Base-by-base conservation (phyloP, 2,329 filamentous ascomycete genomes). In the Lachnellula subtilissima region DNA sequence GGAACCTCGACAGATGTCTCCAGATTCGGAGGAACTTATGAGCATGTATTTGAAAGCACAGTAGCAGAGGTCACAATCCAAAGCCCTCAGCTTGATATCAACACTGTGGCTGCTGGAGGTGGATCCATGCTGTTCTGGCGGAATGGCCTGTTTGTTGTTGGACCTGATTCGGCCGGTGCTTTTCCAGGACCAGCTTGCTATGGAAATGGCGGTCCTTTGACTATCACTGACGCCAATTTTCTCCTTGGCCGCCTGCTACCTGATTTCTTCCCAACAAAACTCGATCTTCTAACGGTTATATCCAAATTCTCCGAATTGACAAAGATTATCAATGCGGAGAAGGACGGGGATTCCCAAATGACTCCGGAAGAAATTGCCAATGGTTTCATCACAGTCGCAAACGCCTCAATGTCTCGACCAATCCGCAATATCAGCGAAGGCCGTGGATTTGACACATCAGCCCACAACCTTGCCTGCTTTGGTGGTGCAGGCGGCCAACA, bases 401-500 rank as follows among this genome's bases (percentile, higher is more conserved):
- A 95, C 66, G 90, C 93, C 73, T 86, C 89, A 14, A 96, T 96
- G 91, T 90, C 88, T 3, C 78, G 92, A 35, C 92, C 92, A 0
- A 96, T 97, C 59, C 81, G 91, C 37, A 91, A 89, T 36, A 81
- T 96, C 61, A 96, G 91, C 0, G 91, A 97, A 70, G 91, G 91
- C 25, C 89, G 92, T 71, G 92, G 91, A 0, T 90, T 93, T 62
- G 91, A 96, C 67, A 92, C 91, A 0, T 89, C 87, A 1, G 89
- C 88, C 62, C 91, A 97, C 70, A 79, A 90, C 23, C 79, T 97
- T 39, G 91, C 91, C 0, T 93, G 89, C 0, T 97, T 97, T 72
- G 91, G 91, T 53, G 91, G 91, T 52, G 91, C 91, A 0, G 91
- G 91, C 48, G 91, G 91, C 0, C 91, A 96, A 89, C 96, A 97